Evolutionary conservation across 768 basidiomycete species (phyloP).

Genomic region (Auricularia auricula-judae): DNA sequence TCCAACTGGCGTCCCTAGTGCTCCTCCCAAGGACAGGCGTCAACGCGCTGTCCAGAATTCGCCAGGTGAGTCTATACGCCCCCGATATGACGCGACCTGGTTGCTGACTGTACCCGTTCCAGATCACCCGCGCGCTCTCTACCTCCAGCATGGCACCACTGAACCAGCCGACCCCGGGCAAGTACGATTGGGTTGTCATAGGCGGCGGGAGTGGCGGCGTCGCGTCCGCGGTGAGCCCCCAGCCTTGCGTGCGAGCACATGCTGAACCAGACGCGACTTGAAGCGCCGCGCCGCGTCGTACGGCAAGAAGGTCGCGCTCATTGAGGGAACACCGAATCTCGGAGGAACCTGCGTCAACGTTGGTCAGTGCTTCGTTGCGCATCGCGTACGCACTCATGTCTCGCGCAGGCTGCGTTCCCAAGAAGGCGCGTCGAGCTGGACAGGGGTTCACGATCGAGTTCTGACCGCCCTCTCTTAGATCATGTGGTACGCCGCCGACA

Average conservation of each 20-base stretch:
- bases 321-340: constrained; percentile 62
- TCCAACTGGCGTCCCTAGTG: neutral
- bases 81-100: neutral
- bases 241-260: neutral
- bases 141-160: constrained; percentile 7
- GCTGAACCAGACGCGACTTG: neutral
- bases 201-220: constrained; percentile 93
- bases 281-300: constrained; percentile 86
- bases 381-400: neutral
- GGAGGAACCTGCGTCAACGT: constrained; percentile 99
- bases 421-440: constrained; percentile 50
- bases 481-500: constrained; percentile 95
- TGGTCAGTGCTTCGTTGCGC: constrained; percentile 36
- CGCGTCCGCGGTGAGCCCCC: constrained; percentile 19
- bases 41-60: neutral
- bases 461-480: constrained; percentile 37
- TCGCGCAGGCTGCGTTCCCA: constrained; percentile 80
- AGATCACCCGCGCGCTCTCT: constrained; percentile 1
- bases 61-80: neutral
- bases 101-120: neutral
- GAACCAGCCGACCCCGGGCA: constrained; percentile 42
- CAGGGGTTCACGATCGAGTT: neutral
- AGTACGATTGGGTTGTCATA: constrained; percentile 79
- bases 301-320: constrained; percentile 85
- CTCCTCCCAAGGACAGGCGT: neutral